Percentiles rank a stretch among this genome's conserved stretches.
phyloP scores from a whole-genome alignment of 1,139 yeast genomes.

The Arxiozyma bovina region DNA sequence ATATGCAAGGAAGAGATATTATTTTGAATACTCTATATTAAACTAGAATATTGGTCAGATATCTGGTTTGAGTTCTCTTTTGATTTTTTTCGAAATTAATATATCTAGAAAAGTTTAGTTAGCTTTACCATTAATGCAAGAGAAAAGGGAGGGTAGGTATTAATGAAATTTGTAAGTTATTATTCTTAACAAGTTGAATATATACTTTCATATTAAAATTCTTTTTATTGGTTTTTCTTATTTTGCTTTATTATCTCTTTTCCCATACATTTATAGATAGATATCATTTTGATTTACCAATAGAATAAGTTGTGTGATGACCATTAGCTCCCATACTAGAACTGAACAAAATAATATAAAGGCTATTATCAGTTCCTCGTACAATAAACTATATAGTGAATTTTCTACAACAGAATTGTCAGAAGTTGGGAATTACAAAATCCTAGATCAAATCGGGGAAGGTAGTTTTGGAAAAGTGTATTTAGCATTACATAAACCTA shows the following conservation, averaged over 20 bases:
- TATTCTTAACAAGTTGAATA: background rate
- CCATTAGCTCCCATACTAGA: constrained; percentile 8
- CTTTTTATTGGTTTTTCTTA: too few relatives aligned
- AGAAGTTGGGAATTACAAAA: constrained; percentile 70
- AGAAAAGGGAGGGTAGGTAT: background rate
- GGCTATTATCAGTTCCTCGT: constrained; percentile 46
- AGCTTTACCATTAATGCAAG: background rate
- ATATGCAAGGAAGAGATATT: too few relatives aligned
- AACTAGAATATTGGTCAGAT: background rate
- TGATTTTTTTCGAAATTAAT: background rate
- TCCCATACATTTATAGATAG: background rate
- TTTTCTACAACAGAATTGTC: constrained; percentile 44
- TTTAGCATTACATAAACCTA: constrained; percentile 65
- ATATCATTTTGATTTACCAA: background rate
- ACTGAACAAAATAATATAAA: constrained; percentile 28
- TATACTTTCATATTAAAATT: too few relatives aligned
- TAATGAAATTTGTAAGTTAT: background rate
- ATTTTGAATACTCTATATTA: too few relatives aligned
- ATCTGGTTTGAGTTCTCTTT: background rate
- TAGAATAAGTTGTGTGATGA: background rate
- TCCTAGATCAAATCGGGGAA: constrained; percentile 68
- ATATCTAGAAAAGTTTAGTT: too few relatives aligned
- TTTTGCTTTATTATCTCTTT: too few relatives aligned
- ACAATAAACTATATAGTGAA: constrained; percentile 51
- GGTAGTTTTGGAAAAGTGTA: constrained; percentile 92